Evolutionary conservation across 331 rosid species (phyloP).

Genomic region (Telfairia occidentalis): DNA sequence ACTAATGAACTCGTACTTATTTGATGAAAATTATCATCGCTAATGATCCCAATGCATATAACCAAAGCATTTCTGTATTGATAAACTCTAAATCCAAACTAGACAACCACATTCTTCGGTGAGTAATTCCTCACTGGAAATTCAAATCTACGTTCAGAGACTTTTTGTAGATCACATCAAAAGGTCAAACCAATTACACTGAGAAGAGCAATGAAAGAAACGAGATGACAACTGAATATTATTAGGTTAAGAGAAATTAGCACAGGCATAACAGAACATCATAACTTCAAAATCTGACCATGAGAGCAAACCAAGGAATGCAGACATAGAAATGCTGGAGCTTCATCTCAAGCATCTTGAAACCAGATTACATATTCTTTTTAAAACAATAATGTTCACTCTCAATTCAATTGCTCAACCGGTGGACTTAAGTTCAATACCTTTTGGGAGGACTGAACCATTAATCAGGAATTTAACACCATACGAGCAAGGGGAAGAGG

Average conservation of each 20-base stretch:
- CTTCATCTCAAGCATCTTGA: conserved; percentile 4
- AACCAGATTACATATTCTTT: background rate
- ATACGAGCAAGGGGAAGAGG: background rate
- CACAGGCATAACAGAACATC: background rate
- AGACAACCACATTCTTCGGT: background rate
- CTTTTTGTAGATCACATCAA: background rate
- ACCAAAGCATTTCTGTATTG: background rate
- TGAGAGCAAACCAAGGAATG: conserved; percentile 4
- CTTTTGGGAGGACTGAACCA: background rate
- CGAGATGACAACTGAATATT: background rate
- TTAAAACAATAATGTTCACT: background rate
- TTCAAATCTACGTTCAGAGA: background rate
- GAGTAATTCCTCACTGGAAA: background rate
- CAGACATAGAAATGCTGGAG: conserved; percentile 4
- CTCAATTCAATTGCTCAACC: background rate
- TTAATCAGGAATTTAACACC: background rate
- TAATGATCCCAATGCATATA: background rate
- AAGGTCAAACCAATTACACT: background rate
- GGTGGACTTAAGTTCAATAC: background rate
- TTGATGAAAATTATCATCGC: background rate
- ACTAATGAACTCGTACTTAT: background rate
- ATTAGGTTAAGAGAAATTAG: background rate
- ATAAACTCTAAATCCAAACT: background rate
- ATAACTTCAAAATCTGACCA: background rate
- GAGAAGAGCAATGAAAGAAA: background rate